phyloP scores from a whole-genome alignment of 164 flowering plant genomes.

The Platanus orientalis region DNA sequence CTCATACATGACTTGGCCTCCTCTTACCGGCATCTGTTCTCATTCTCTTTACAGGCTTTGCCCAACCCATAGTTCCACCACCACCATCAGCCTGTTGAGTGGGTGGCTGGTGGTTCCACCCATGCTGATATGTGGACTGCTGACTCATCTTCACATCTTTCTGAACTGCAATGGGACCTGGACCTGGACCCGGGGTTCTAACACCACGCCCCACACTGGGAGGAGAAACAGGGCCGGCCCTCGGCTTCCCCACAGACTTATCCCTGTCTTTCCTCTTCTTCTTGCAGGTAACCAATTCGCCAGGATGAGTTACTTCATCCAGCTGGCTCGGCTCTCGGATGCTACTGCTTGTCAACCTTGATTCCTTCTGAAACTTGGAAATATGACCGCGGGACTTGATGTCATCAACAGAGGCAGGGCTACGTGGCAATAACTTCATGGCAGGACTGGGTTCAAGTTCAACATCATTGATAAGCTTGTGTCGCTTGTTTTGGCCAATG shows the following conservation, averaged over 20 bases:
- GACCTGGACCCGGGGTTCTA: constrained; percentile 33
- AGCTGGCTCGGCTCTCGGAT: constrained; percentile 36
- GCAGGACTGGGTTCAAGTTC: constrained; percentile 43
- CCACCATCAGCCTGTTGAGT: constrained; percentile 37
- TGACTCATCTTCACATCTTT: constrained; percentile 37
- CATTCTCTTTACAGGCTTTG: constrained; percentile 90
- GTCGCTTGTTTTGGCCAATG: constrained; percentile 49
- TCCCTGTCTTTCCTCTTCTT: constrained; percentile 95
- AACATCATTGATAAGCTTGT: constrained; percentile 33
- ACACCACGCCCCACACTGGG: constrained; percentile 35
- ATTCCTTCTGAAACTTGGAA: constrained; percentile 44
- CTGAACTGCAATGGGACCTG: too few species aligned
- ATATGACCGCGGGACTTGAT: constrained; percentile 29
- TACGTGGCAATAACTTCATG: constrained; percentile 39
- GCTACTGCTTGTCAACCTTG: constrained; percentile 48
- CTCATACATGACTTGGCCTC: constrained; percentile 76
- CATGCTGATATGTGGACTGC: constrained; percentile 34
- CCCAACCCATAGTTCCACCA: constrained; percentile 64
- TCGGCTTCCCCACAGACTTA: constrained; percentile 51
- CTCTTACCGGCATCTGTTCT: constrained; percentile 89
- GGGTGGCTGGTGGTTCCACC: constrained; percentile 47
- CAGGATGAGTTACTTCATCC: constrained; percentile 83
- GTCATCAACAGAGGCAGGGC: constrained; percentile 37
- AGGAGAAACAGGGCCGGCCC: constrained; percentile 67
- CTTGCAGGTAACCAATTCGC: constrained; percentile 93